Evolutionary conservation across 371 early-diverging fungal genomes (phyloP).

Genomic region (Batkoa obscura): DNA sequence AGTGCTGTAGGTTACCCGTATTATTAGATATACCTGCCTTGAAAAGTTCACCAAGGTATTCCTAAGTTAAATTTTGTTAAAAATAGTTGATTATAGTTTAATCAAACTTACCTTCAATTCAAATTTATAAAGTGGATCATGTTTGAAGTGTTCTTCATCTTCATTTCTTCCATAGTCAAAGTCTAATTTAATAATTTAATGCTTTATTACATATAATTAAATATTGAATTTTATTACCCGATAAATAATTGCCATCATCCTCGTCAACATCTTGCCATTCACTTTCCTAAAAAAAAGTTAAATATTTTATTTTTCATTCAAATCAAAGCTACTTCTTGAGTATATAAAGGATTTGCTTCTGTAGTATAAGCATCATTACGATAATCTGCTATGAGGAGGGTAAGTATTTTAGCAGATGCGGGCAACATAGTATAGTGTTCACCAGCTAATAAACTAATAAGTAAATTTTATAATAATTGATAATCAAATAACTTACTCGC

Average conservation of each 20-base stretch:
- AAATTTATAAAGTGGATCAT: background rate
- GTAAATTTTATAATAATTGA: background rate
- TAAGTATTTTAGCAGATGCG: slow-evolving; percentile 61
- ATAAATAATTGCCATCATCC: background rate
- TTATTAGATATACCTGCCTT: background rate
- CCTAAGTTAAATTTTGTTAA: no score
- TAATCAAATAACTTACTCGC: slow-evolving; percentile 8
- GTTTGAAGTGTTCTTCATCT: background rate
- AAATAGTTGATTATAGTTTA: no score
- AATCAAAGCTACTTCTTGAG: slow-evolving; percentile 11
- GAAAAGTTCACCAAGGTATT: background rate
- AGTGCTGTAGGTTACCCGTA: background rate
- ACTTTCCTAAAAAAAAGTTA: background rate
- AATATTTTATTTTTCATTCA: no score
- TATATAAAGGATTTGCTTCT: slow-evolving; percentile 8
- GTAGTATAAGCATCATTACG: slow-evolving; percentile 15
- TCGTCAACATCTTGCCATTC: slow-evolving; percentile 6
- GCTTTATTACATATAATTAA: background rate
- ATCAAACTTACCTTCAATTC: background rate
- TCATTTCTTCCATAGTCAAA: background rate
- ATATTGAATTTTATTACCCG: background rate
- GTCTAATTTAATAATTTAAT: background rate
- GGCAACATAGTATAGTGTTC: slow-evolving; percentile 60
- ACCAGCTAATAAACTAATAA: slow-evolving; percentile 25
- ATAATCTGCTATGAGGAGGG: slow-evolving; percentile 54